phyloP scores from a whole-genome alignment of 2,329 filamentous ascomycete species.

The Cadophora sp. region DNA sequence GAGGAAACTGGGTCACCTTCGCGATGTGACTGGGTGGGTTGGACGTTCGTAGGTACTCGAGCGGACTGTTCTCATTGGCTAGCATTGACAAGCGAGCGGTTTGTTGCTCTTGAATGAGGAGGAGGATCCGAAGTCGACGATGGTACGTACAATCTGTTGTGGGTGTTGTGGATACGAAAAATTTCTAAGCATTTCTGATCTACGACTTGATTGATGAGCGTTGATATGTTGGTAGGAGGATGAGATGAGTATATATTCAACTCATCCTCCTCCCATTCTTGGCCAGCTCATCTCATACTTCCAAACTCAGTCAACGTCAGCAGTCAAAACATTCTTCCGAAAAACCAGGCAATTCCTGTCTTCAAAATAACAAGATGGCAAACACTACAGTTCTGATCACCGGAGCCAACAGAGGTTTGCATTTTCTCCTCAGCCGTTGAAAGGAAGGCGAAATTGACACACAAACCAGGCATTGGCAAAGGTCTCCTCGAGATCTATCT shows the following conservation, averaged over 20 bases:
- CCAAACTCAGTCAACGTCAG: background rate
- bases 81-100: background rate
- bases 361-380: background rate
- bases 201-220: too few species aligned
- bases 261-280: background rate
- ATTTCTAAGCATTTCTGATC: too few species aligned
- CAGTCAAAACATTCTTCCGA: background rate
- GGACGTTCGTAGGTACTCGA: too few species aligned
- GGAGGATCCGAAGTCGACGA: too few species aligned
- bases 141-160: too few species aligned
- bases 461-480: conserved; percentile 22
- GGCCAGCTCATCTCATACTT: background rate
- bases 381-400: conserved; percentile 23
- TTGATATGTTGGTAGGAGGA: background rate
- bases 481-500: conserved; percentile 26
- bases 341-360: background rate
- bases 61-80: background rate
- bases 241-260: background rate
- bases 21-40: too few species aligned
- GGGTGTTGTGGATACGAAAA: background rate
- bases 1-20: background rate
- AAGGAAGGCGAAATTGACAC: background rate
- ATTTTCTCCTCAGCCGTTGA: background rate
- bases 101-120: background rate
- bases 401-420: conserved; percentile 23